phyloP scores from a whole-genome alignment of 371 early-diverging fungal genomes.

The Mucor lusitanicus region DNA sequence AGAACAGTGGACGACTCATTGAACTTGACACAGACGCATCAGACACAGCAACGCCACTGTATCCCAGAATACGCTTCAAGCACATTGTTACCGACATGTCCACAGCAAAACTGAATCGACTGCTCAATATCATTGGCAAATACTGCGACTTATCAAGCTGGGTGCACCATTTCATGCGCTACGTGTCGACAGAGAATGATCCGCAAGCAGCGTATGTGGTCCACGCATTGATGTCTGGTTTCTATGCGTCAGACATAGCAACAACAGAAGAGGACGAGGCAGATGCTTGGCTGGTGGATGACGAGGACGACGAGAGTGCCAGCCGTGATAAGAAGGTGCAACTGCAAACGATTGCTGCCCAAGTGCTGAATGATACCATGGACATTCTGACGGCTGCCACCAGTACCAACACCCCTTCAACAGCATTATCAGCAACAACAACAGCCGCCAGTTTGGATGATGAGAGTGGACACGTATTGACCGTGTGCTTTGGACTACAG shows the following conservation, averaged over 20 bases:
- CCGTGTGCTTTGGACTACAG: conserved; percentile 36
- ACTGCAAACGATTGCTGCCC: conserved; percentile 13
- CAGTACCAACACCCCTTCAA: conserved; percentile 6
- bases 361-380: conserved; percentile 24
- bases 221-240: conserved; percentile 49
- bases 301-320: neutral
- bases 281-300: conserved; percentile 13
- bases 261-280: neutral
- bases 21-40: conserved; percentile 18
- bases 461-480: conserved; percentile 28
- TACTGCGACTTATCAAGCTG: conserved; percentile 44
- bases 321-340: neutral
- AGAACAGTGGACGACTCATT: conserved; percentile 16
- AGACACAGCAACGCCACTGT: conserved; percentile 20
- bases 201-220: conserved; percentile 53
- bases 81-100: conserved; percentile 42
- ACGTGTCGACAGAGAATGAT: conserved; percentile 33
- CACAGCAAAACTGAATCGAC: conserved; percentile 20
- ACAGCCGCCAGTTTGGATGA: conserved; percentile 8
- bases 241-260: neutral
- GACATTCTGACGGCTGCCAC: conserved; percentile 14
- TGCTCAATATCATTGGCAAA: conserved; percentile 54
- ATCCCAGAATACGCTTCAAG: conserved; percentile 51
- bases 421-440: conserved; percentile 2
- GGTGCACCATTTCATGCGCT: conserved; percentile 48